A percentile compares a stretch with the other conserved stretches of the same genome.
Evolutionary conservation across 768 basidiomycete species (phyloP).

Genomic region (Artomyces pyxidatus): DNA sequence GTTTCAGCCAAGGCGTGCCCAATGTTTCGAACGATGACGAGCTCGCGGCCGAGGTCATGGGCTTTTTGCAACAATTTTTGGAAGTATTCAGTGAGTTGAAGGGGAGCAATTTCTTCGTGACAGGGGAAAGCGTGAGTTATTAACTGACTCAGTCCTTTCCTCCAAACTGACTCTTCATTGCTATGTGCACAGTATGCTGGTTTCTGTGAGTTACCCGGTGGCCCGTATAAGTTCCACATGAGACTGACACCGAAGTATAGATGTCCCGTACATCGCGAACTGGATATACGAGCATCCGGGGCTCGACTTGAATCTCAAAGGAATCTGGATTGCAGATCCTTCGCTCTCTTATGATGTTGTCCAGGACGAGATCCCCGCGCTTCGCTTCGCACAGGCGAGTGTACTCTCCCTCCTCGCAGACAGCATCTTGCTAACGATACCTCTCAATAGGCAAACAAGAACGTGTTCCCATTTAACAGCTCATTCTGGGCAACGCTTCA

Average conservation of each 20-base stretch:
- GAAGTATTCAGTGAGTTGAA: conserved; percentile 65
- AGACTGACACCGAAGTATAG: conserved; percentile 22
- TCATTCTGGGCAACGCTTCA: conserved; percentile 42
- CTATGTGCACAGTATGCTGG: conserved; percentile 23
- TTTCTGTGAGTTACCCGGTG: conserved; percentile 19
- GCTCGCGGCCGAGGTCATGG: conserved; percentile 41
- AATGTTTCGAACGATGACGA: conserved; percentile 50
- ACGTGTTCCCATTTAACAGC: conserved; percentile 53
- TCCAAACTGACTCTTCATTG: background rate
- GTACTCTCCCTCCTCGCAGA: background rate
- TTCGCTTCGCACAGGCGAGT: conserved; percentile 47
- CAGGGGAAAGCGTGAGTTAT: conserved; percentile 63
- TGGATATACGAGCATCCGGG: conserved; percentile 54
- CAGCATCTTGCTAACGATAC: background rate
- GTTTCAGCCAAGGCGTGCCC: conserved; percentile 62
- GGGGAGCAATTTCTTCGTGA: conserved; percentile 58
- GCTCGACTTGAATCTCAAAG: conserved; percentile 51
- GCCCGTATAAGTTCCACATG: background rate
- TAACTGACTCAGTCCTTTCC: background rate
- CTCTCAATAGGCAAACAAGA: conserved; percentile 37
- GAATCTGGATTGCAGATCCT: conserved; percentile 61
- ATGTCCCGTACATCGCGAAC: conserved; percentile 33
- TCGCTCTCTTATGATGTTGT: conserved; percentile 54
- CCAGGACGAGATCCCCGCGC: conserved; percentile 62
- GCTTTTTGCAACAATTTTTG: conserved; percentile 64